phyloP scores from a whole-genome alignment of 192 early-diverging fungal species.

The Entrophospora sp. region DNA sequence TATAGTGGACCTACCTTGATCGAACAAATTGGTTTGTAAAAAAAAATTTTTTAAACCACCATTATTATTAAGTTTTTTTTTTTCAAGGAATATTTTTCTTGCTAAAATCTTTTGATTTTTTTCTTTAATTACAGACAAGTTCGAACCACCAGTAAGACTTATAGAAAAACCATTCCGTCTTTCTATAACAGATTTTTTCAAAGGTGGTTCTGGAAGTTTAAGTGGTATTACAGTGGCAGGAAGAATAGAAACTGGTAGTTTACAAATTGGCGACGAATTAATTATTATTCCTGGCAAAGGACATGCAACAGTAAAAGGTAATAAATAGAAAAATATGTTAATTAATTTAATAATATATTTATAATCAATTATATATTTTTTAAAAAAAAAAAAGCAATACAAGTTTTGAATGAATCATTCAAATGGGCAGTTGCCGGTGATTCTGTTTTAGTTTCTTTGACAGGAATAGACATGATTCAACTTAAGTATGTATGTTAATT shows the following conservation, averaged over 20 bases:
- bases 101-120: background rate
- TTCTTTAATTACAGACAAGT: slow-evolving; percentile 49
- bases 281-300: slow-evolving; percentile 76
- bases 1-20: slow-evolving; percentile 75
- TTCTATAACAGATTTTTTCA: slow-evolving; percentile 83
- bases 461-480: slow-evolving; percentile 64
- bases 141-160: slow-evolving; percentile 64
- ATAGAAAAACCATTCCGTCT: slow-evolving; percentile 80
- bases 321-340: background rate
- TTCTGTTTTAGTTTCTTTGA: slow-evolving; percentile 66
- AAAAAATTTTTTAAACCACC: no score
- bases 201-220: slow-evolving; percentile 65
- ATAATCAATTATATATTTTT: background rate
- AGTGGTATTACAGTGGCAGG: slow-evolving; percentile 78
- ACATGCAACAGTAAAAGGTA: slow-evolving; percentile 66
- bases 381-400: slow-evolving; percentile 60
- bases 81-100: slow-evolving; percentile 9
- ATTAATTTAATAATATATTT: background rate
- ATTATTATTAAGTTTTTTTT: background rate
- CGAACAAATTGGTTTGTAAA: slow-evolving; percentile 54
- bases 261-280: slow-evolving; percentile 84
- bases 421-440: slow-evolving; percentile 96
- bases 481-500: slow-evolving; percentile 42
- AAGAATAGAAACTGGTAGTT: slow-evolving; percentile 72
- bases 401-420: slow-evolving; percentile 56